phyloP scores from a whole-genome alignment of 257 asterid genomes.

The Echites panduratus region DNA sequence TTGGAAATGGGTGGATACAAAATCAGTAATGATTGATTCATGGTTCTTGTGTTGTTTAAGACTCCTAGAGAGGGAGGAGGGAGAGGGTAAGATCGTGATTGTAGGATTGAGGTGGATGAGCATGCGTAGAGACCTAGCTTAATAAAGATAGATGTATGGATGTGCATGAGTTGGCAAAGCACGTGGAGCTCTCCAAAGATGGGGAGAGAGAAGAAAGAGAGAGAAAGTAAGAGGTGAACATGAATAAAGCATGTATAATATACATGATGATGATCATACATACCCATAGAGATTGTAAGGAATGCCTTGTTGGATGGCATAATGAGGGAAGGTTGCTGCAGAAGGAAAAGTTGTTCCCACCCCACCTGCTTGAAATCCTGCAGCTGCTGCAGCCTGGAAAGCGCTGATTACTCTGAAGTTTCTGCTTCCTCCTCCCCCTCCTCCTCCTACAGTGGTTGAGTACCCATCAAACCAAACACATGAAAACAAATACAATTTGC shows the following conservation, averaged over 20 bases:
- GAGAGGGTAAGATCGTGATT: slow-evolving; percentile 2
- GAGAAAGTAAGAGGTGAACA: background rate
- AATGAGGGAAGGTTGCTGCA: slow-evolving; percentile 77
- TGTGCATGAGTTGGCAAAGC: slow-evolving; percentile 55
- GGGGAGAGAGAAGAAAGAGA: background rate
- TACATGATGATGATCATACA: slow-evolving; percentile 4
- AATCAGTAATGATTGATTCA: background rate
- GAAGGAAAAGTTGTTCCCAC: slow-evolving; percentile 59
- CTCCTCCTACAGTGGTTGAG: slow-evolving; percentile 14
- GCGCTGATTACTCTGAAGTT: slow-evolving; percentile 63
- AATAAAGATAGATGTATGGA: background rate
- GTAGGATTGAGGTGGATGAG: slow-evolving; percentile 19
- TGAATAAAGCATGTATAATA: background rate
- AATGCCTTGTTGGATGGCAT: slow-evolving; percentile 88
- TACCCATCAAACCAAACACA: slow-evolving; percentile 5
- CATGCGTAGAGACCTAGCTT: slow-evolving; percentile 33
- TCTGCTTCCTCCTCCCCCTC: slow-evolving; percentile 56
- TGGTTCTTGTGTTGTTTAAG: background rate
- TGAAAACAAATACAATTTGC: slow-evolving; percentile 16
- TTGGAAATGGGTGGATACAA: background rate
- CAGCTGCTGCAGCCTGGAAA: slow-evolving; percentile 30
- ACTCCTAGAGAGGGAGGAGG: slow-evolving; percentile 8
- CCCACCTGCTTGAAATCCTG: slow-evolving; percentile 29
- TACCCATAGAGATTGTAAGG: slow-evolving; percentile 95
- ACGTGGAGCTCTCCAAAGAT: slow-evolving; percentile 31